Percentiles rank a stretch among this genome's conserved stretches.
phyloP scores from a whole-genome alignment of 2,329 filamentous ascomycete species.

The Cytospora chrysosperma region DNA sequence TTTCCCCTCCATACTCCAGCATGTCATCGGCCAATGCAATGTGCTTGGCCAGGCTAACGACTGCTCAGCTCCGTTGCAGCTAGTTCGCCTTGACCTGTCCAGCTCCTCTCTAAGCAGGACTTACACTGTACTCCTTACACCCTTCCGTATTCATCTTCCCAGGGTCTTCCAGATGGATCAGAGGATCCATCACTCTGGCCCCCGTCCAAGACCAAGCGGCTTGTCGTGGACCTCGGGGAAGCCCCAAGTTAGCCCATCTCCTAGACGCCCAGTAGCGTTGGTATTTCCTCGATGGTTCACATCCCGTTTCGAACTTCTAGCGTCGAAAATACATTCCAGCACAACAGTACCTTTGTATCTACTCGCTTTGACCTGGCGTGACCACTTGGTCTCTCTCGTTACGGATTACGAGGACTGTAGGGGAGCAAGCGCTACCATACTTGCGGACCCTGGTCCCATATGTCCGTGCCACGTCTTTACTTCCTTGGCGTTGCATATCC shows the following conservation, averaged over 20 bases:
- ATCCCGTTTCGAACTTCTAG: conserved; percentile 7
- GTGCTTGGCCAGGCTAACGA: conserved; percentile 8
- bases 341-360: conserved; percentile 3
- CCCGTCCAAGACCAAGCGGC: conserved; percentile 6
- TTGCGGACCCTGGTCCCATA: background rate
- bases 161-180: background rate
- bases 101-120: conserved; percentile 5
- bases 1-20: conserved; percentile 9
- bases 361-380: background rate
- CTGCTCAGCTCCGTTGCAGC: background rate
- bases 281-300: conserved; percentile 3
- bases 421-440: conserved; percentile 4
- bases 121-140: background rate
- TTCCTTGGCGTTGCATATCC: conserved; percentile 20
- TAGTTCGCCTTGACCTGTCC: conserved; percentile 13
- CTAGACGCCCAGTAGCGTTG: conserved; percentile 8
- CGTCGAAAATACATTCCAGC: conserved; percentile 8
- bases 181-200: conserved; percentile 6
- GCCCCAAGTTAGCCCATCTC: conserved; percentile 1
- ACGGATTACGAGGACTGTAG: conserved; percentile 16
- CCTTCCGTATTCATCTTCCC: conserved; percentile 5
- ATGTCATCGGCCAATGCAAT: background rate
- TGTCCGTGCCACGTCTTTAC: conserved; percentile 20
- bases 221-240: conserved; percentile 9
- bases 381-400: conserved; percentile 1